Percentiles rank a stretch among this genome's conserved stretches.
These are phyloP conservation scores for Elongisporangium anandrum DNA, from an alignment of 352 stramenopile species.

Conservation along the genomic window DNA sequence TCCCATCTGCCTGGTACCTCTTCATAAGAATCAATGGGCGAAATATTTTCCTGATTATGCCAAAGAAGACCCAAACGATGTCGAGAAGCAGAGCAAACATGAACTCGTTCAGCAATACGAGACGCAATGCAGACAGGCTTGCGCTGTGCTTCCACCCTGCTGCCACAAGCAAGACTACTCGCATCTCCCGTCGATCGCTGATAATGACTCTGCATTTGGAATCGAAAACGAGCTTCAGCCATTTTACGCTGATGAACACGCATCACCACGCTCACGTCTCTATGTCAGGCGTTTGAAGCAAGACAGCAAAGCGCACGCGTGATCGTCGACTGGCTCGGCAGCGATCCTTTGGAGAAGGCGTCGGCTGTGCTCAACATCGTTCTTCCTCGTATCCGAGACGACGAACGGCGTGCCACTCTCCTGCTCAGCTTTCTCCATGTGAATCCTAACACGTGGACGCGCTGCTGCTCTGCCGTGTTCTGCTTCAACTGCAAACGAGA, in stretches of 20 bases:
- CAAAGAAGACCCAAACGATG: neutral
- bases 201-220: neutral
- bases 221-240: neutral
- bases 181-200: conserved; percentile 19
- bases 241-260: neutral
- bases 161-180: conserved; percentile 30
- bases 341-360: conserved; percentile 3
- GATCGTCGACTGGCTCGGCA: neutral
- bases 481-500: conserved; percentile 57
- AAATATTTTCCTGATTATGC: neutral
- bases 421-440: conserved; percentile 27
- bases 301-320: neutral
- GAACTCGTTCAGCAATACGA: conserved; percentile 4
- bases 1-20: conserved; percentile 24
- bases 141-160: conserved; percentile 17
- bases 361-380: conserved; percentile 15
- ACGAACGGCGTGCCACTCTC: conserved; percentile 37
- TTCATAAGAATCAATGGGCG: conserved; percentile 25
- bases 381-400: conserved; percentile 26
- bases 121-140: conserved; percentile 16
- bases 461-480: conserved; percentile 22
- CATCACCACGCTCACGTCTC: neutral
- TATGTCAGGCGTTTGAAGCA: neutral
- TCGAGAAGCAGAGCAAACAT: neutral
- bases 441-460: conserved; percentile 23